A percentile compares a stretch with the other conserved stretches of the same genome.
phyloP scores from a whole-genome alignment of 495 filamentous ascomycete genomes.

The Podospora pseudocomata region DNA sequence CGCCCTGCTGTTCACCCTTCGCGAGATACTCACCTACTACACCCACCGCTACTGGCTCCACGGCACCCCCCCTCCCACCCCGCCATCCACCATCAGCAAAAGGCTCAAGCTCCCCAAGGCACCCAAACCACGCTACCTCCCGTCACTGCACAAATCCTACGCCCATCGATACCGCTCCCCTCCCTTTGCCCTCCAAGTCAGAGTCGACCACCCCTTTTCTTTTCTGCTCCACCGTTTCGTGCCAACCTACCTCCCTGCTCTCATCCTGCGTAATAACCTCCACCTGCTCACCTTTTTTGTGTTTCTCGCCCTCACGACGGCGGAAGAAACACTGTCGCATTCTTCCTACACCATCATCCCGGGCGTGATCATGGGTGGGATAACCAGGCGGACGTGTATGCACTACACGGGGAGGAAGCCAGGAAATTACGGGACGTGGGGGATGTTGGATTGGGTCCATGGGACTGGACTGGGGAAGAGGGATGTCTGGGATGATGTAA shows the following conservation, averaged over 20 bases:
- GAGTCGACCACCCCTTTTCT: constrained; percentile 74
- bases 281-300: constrained; percentile 80
- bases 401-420: constrained; percentile 56
- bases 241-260: constrained; percentile 66
- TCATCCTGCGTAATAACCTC: constrained; percentile 55
- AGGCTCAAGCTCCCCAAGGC: constrained; percentile 3
- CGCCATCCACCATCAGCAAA: neutral
- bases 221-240: constrained; percentile 67
- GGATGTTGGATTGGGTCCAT: constrained; percentile 69
- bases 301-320: constrained; percentile 60
- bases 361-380: constrained; percentile 69
- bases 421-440: constrained; percentile 77
- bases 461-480: constrained; percentile 63
- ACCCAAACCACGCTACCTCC: constrained; percentile 25
- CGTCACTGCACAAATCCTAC: constrained; percentile 54
- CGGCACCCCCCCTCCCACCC: constrained; percentile 31
- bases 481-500: constrained; percentile 53
- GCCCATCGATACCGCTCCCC: constrained; percentile 53
- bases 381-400: constrained; percentile 63
- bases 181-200: constrained; percentile 60
- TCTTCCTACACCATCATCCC: constrained; percentile 76
- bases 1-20: constrained; percentile 51
- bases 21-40: constrained; percentile 63
- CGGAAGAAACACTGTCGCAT: constrained; percentile 74
- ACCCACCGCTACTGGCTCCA: constrained; percentile 73